Base-by-base conservation (phyloP, 208 protist genomes). In the Leishmania mexicana region DNA sequence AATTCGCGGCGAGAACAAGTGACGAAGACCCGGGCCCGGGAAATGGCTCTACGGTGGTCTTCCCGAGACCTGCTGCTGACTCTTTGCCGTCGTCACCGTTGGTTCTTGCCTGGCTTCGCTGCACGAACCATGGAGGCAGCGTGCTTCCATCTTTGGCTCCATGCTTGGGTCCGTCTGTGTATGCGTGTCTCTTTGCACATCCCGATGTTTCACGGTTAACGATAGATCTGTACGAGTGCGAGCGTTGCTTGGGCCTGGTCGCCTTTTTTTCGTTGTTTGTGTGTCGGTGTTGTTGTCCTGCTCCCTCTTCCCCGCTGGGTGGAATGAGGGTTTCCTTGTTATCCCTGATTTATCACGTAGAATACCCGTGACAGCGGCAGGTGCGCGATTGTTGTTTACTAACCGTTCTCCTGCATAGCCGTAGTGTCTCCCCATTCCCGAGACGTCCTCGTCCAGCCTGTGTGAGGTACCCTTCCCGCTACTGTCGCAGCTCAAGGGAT, bases 1-100 rank as follows among this genome's bases (percentile, higher is more conserved):
- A 15, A 51, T 94, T 10, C 87, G 85, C 17, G 81, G 81, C 8
- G 88, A 88, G 64, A 58, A 68, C 71, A 67, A 45, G 67, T 71
- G 71, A 76, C 19, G 40, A 62, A 31, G 7, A 28, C 13, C 70
- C 3, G 7, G 13, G 40, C 6, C 28, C 11, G 28, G 24, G 28
- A 11, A 74, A 35, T 35, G 38, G 5, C 3, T 54, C 70, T 51
- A 17, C 42, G 13, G n/a, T 19, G 10, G 40, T 45, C 0, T 35
- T 28, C 3, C 45, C 10, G 10, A 21, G 28, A 51, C 24, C 42
- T 74, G 51, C n/a, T 64, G n/a, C 53, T 35, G 31, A 64, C 17
- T 40, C n/a, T 35, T n/a, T 38, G 5, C n/a, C 28, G 24, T 38
- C 28, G 21, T 54, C 13, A 15, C 70, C 45, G 21, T 15, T 54